Conservation (phyloP, 2,329 filamentous ascomycete genomes). For the Acrocalymma vagum region DNA sequence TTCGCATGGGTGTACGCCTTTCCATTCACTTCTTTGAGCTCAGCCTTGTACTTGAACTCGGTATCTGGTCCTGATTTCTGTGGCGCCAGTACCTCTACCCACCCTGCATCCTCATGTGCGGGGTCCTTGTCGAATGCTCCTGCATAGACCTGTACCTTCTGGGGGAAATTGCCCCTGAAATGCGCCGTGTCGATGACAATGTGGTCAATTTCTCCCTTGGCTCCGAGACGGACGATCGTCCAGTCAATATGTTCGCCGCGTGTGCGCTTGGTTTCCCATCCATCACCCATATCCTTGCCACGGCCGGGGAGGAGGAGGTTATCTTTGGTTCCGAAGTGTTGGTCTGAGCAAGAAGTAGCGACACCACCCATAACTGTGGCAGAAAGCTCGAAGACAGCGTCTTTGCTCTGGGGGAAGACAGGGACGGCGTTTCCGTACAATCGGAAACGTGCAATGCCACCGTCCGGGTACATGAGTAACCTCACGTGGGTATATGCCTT, state of each 20-base stretch:
- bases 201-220: conserved; percentile 69
- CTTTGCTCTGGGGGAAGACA: conserved; percentile 73
- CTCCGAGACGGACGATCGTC: conserved; percentile 79
- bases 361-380: conserved; percentile 82
- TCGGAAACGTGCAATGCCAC: conserved; percentile 81
- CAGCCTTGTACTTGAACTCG: conserved; percentile 70
- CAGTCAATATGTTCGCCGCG: conserved; percentile 80
- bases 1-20: conserved; percentile 82
- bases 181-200: conserved; percentile 82
- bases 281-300: conserved; percentile 86
- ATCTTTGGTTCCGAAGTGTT: conserved; percentile 84
- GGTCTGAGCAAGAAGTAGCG: conserved; percentile 78
- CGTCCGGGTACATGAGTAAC: conserved; percentile 86
- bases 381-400: conserved; percentile 76
- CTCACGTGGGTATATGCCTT: conserved; percentile 82
- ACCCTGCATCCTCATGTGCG: conserved; percentile 64
- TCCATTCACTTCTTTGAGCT: conserved; percentile 60
- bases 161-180: conserved; percentile 85
- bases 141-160: conserved; percentile 72
- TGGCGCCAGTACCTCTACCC: conserved; percentile 71
- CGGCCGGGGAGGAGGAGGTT: conserved; percentile 82
- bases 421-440: conserved; percentile 80
- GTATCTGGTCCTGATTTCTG: conserved; percentile 76
- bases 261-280: conserved; percentile 84
- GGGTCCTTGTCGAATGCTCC: conserved; percentile 69